Evolutionary conservation across 2,329 filamentous ascomycete species (phyloP).

Genomic region (Grosmannia serpens): DNA sequence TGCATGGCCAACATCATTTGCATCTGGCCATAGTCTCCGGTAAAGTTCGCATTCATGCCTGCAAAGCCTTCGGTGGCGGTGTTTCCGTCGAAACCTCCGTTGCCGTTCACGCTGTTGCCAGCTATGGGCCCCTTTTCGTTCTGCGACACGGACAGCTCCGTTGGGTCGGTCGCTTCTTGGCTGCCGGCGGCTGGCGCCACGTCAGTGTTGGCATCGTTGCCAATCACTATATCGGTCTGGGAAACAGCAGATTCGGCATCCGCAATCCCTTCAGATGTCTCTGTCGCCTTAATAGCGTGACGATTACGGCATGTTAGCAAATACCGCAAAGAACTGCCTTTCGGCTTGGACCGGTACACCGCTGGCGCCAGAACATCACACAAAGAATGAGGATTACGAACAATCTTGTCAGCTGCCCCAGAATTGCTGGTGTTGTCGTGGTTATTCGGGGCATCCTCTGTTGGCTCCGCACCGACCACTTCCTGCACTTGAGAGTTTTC

Average conservation of each 20-base stretch:
- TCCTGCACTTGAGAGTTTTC: conserved; percentile 7
- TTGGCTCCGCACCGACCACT: conserved; percentile 4
- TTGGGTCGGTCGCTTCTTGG: conserved; percentile 20
- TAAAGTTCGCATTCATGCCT: conserved; percentile 35
- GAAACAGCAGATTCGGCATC: conserved; percentile 12
- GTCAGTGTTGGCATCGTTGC: conserved; percentile 17
- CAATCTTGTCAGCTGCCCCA: conserved; percentile 8
- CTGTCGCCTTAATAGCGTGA: background rate
- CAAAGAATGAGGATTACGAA: conserved; percentile 8
- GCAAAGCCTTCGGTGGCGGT: conserved; percentile 37
- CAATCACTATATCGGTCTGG: conserved; percentile 14
- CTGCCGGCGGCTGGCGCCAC: conserved; percentile 13
- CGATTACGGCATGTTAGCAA: conserved; percentile 8
- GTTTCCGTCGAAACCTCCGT: conserved; percentile 18
- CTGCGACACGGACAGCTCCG: conserved; percentile 18
- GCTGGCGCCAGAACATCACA: background rate
- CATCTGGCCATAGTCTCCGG: conserved; percentile 63
- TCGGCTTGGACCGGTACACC: background rate
- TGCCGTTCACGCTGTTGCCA: conserved; percentile 2
- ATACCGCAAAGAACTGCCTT: background rate
- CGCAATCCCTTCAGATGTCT: background rate
- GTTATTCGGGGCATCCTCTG: conserved; percentile 4
- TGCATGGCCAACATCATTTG: conserved; percentile 72
- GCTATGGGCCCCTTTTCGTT: conserved; percentile 13
- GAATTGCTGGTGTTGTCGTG: conserved; percentile 1